Percentiles rank a stretch among this genome's conserved stretches.
Conservation (phyloP, 345 rosid species). For the Draba incana region DNA sequence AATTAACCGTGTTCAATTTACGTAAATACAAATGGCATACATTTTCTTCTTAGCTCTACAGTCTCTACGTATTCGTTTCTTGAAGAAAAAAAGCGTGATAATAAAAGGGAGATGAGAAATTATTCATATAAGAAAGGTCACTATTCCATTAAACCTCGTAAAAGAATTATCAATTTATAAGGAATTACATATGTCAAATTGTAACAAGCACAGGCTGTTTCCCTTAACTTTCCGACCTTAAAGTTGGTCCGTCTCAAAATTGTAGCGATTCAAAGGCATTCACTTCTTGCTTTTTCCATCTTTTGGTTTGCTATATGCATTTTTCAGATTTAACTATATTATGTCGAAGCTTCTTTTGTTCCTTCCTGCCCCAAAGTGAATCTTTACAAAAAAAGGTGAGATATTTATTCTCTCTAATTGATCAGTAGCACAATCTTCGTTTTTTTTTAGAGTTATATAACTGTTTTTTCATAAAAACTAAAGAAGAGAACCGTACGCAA, state of each 20-base stretch:
- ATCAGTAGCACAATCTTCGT: constrained; percentile 15
- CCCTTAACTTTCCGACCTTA: constrained; percentile 24
- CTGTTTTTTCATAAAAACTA: neutral
- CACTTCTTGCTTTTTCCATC: constrained; percentile 21
- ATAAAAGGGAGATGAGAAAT: too few relatives aligned
- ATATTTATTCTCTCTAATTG: constrained; percentile 37
- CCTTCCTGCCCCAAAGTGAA: constrained; percentile 16
- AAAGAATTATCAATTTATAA: constrained; percentile 18
- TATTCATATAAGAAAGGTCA: neutral
- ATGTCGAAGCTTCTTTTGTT: constrained; percentile 27
- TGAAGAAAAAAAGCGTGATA: neutral
- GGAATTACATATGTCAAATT: constrained; percentile 33
- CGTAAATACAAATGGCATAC: neutral
- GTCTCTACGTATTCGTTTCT: neutral
- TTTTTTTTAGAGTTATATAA: neutral
- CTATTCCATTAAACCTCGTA: neutral
- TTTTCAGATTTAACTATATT: constrained; percentile 9
- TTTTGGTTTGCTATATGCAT: constrained; percentile 18
- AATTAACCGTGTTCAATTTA: neutral
- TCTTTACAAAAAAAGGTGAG: constrained; percentile 35
- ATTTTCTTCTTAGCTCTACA: neutral
- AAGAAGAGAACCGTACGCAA: neutral
- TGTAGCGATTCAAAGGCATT: constrained; percentile 38
- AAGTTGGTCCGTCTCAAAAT: constrained; percentile 30
- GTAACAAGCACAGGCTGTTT: constrained; percentile 31